A percentile compares a stretch with the other conserved stretches of the same genome.
Conservation (phyloP, 208 protist genomes). For the Naegleria fowleri region DNA sequence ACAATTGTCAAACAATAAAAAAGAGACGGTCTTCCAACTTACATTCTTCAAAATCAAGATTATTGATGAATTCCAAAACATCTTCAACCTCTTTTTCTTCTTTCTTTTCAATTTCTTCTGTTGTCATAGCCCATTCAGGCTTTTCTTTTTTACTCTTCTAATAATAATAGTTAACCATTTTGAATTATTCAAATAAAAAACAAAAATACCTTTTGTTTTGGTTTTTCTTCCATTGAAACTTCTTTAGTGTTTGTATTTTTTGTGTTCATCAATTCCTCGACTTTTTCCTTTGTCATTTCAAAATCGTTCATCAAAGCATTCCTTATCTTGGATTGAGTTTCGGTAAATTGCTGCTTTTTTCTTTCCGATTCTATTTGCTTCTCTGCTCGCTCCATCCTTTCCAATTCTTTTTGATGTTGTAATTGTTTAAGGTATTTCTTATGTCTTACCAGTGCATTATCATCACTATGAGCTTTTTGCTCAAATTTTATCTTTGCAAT, state of each 20-base stretch:
- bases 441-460: neutral
- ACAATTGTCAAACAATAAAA: neutral
- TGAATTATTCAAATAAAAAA: neutral
- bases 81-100: neutral
- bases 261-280: neutral
- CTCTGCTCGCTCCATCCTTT: neutral
- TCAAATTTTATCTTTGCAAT: neutral
- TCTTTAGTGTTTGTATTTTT: neutral
- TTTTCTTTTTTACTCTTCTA: neutral
- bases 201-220: neutral
- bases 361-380: neutral
- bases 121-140: neutral
- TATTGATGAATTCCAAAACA: neutral
- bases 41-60: constrained; percentile 2
- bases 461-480: neutral
- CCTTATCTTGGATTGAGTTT: neutral
- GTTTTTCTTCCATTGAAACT: neutral
- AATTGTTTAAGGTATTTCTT: neutral
- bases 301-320: neutral
- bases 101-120: neutral
- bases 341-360: neutral
- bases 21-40: neutral
- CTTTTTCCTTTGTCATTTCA: neutral
- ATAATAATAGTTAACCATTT: neutral
- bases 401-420: neutral